These are phyloP conservation scores for Penicillium sp. DNA, from an alignment of 2,329 filamentous ascomycete species.

Conservation along the genomic window DNA sequence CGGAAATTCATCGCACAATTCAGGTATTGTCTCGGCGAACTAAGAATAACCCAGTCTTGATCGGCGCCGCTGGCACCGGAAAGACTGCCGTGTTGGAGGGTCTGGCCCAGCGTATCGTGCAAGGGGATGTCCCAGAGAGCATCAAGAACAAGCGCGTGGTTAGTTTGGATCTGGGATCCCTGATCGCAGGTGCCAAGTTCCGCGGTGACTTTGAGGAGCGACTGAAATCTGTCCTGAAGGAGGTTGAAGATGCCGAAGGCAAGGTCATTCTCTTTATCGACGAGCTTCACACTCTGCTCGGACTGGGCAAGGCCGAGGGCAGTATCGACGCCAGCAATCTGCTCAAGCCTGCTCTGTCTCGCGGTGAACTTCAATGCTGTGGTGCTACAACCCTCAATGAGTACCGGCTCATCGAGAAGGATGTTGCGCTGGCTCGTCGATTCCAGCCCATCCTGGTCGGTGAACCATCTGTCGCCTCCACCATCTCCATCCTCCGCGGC, in stretches of 20 bases:
- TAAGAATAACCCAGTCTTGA: constrained; percentile 95
- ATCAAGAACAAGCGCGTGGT: constrained; percentile 94
- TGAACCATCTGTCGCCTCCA: constrained; percentile 88
- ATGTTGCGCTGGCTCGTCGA: constrained; percentile 85
- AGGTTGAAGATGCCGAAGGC: constrained; percentile 86
- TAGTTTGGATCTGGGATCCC: constrained; percentile 81
- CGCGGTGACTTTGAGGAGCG: constrained; percentile 95
- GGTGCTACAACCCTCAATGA: constrained; percentile 92
- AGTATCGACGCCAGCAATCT: constrained; percentile 96
- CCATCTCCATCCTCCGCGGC: constrained; percentile 90
- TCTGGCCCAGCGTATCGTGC: constrained; percentile 83
- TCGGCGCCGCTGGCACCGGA: constrained; percentile 85
- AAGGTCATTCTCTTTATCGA: constrained; percentile 94
- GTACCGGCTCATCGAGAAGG: constrained; percentile 93
- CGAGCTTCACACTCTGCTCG: constrained; percentile 87
- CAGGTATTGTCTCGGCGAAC: constrained; percentile 90
- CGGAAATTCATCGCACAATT: constrained; percentile 90
- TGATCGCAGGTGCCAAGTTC: constrained; percentile 96
- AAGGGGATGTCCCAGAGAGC: constrained; percentile 91
- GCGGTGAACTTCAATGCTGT: constrained; percentile 92
- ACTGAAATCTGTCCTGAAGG: constrained; percentile 85
- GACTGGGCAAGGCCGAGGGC: constrained; percentile 91
- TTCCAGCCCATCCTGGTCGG: constrained; percentile 96
- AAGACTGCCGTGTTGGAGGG: constrained; percentile 95
- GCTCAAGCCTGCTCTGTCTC: constrained; percentile 87